Base-by-base conservation (phyloP, 495 filamentous ascomycete genomes). In the Melanomma pulvis-pyrius region DNA sequence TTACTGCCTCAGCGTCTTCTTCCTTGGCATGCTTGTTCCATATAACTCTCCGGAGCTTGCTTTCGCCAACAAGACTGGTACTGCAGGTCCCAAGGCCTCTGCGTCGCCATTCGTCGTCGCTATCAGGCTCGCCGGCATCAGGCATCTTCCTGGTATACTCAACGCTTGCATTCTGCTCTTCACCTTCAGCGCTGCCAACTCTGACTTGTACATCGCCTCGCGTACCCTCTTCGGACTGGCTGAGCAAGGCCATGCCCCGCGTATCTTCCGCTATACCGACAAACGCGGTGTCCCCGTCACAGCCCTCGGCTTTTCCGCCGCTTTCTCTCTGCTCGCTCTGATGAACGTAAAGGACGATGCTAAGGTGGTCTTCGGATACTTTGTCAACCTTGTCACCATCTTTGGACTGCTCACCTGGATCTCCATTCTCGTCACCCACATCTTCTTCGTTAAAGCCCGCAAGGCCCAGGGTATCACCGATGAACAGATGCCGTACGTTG, bases 211-310 rank as follows among this genome's bases (percentile, higher is more conserved):
- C 81, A 93, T 93, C 50, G 92, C 90, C 7, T 90, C 87, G 32
- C 87, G 92, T 63, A 92, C 90, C 0, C 81, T 93, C 29, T 96
- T 88, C 73, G 89, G 89, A 36, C 82, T 97, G 11, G 88, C 92
- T 13, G 82, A 85, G 25, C 87, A 93, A 65, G 84, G 87, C 21
- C 88, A 92, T 57, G 92, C 92, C 0, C 92, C 91, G 0, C 73
- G 76, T 30, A 81, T 96, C 68, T 84, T 97, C 67, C 77, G 84
- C 5, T 82, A 79, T 49, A 93, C 90, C 34, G 87, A 94, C 73
- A 79, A 75, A 25, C 85, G 87, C 32, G 92, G 92, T 53, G 90
- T 96, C 1, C 92, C 92, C 4, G 79, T 90, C 57, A 84, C 81
- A 49, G 84, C 91, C 0, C 85, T 97, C 13, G 80, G 71, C 0